Evolutionary conservation across 2,329 filamentous ascomycete genomes (phyloP), one percentile per base, ranked within the genome.

Genomic region (Zasmidium cellare): DNA sequence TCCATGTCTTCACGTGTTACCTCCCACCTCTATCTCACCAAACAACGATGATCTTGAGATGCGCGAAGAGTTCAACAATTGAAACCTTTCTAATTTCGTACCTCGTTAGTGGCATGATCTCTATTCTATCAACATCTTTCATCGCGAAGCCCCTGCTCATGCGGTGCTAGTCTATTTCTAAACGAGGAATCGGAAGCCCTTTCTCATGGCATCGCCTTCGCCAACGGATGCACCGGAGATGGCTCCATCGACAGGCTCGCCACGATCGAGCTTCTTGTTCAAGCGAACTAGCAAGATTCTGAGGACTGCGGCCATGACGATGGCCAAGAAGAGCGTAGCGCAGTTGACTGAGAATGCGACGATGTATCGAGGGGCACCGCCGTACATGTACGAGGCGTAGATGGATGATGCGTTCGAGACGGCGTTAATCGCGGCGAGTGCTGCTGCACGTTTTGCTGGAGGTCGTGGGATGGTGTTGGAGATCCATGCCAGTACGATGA

Each of bases 401-500:
- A 92, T 92, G 51, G 82, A 85, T 41, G 84, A 84, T 7, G 81
- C 79, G 70, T 92, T 91, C 20, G 71, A 77, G 1, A 81, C 80
- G 1, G 87, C 87, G 69, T 93, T 93, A 74, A 92, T 90, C 58
- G 87, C 85, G 1, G 89, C 90, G 3, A 93, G 73, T 0, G 88
- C 88, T 0, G 88, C 84, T 1, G 86, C 86, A 61, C 88, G 83
- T 76, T 92, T 92, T 1, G 89, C 86, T 0, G 89, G 87, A 3
- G 90, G 90, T 3, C 89, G 83, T 0, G 89, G 88, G 52, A 93
- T 80, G 1, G 86, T 87, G 70, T 89, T 90, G 47, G 82, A 85
- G 61, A 92, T 91, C 90, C 90, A 94, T 2, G 86, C 87, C 66
- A 86, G 90, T 45, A 84, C 62, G 1, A 89, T 84, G 1, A 87